Base-by-base conservation (phyloP, 495 filamentous ascomycete genomes). In the Daldinia loculata region DNA sequence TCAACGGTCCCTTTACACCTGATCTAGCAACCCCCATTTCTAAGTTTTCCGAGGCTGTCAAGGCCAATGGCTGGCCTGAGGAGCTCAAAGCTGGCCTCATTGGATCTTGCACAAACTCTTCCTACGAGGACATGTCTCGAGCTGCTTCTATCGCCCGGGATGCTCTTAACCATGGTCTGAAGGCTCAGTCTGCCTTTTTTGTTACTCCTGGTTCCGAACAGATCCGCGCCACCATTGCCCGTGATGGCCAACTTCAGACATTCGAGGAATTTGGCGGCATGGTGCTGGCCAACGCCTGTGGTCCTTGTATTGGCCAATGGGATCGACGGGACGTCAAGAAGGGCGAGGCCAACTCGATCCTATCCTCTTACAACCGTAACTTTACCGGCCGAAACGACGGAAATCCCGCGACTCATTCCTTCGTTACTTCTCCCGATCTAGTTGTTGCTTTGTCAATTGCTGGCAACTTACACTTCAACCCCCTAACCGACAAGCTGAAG, bases 1-100 rank as follows among this genome's bases (percentile, higher is more conserved):
- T 99, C 85, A 99, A 99, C 85, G 95, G 95, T 74, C 95, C 95
- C 61, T 99, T 99, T 89, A 99, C 95, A n/a, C 95, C 95, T 66
- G 95, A 99, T 89, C 90, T 99, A 81, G 94, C 94, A 51, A 98
- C 95, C 45, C 95, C 95, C 19, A 93, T 99, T 83, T 97, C 94
- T 81, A 92, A 98, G 85, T 98, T 98, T 84, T 93, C 93, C 81
- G 90, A 94, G 80, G 93, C 95, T 74, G 95, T 95, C 69, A 91
- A 95, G 87, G 84, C 87, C 73, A 97, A 99, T 83, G 90, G 90
- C 81, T 99, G 95, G 95, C 95, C 95, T 43, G 90, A 97, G 81
- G 95, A 98, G 80, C 84, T 99, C 74, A 98, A 97, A 87, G 96
- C 97, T 74, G 96, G 96, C 78, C 81, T 95, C 55, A 95, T 99